Evolutionary conservation across 1,284 basidiomycete species (phyloP), one percentile per base, ranked within the genome.

Genomic region (Cryptococcus jaspeensis): DNA sequence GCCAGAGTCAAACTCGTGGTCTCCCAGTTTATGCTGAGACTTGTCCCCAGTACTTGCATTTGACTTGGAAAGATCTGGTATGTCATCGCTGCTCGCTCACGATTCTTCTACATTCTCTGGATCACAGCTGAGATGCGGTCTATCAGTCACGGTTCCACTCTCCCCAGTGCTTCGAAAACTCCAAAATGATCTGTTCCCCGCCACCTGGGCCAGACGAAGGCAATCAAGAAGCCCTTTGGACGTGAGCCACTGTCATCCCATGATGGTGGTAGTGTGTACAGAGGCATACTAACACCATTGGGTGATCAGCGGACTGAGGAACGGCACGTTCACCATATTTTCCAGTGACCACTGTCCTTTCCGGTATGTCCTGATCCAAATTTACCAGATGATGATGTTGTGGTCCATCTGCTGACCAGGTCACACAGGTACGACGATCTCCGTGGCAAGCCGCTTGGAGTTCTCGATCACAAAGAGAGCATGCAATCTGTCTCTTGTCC

Each of bases 11-110:
- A 44, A 62, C 61, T 2, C 28, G 58, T n/a, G 53, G 55, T 0
- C 20, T 67, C 35, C 63, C 66, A 35, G 53, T 71, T 22, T 70
- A 56, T 38, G 65, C 58, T n/a, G 69, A 71, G 55, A 63, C 61
- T 9, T 63, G 61, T 35, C 61, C 61, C 5, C 61, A 63, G 46
- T 63, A 63, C 41, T 48, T 60, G n/a, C 22, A 60, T 25, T 43
- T 63, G 23, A 60, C 58, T 3, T 60, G 58, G 58, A 46, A 55
- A 13, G 58, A 60, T 36, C 50, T 60, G 46, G 58, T 56, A 32
- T 40, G 53, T 44, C 36, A n/a, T 5, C 52, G 23, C 18, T 35
- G 15, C 44, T 43, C 13, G 11, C 8, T 28, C 16, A 18, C 13
- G 44, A 18, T 16, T 16, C 9, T n/a, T n/a, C n/a, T n/a, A n/a